Evolutionary conservation across 2,329 filamentous ascomycete genomes (phyloP), one percentile per base, ranked within the genome.

Genomic region (Aspergillus arachidicola): DNA sequence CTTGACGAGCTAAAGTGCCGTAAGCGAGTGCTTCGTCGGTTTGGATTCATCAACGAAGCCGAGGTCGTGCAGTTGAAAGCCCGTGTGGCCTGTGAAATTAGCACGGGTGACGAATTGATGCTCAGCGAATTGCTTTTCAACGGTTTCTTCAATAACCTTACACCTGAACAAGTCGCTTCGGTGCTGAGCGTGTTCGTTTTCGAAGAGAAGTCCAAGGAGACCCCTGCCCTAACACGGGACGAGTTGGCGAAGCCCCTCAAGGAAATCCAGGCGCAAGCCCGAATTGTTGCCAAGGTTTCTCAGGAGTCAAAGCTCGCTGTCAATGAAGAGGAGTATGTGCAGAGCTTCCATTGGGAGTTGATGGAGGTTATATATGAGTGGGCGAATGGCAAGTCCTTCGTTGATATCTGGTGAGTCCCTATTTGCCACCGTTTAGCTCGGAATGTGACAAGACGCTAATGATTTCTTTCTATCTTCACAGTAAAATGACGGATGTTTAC

Each of bases 401-500:
- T 91, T 0, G 89, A 97, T 71, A 97, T 99, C 66, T 98, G 95
- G 94, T 97, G 87, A 75, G 92, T 87, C 61, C 36, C 61, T 41
- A 32, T 54, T 41, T 58, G 28, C 38, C 32, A 28, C 46, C 63
- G 63, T 51, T 41, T 57, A 57, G 30, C 46, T 38, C 23, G 32
- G 23, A 54, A 55, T 45, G 43, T 6, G 32, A 59, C 26, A 51
- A n/a, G 58, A 51, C 28, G 59, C 54, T 62, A 62, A 68, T 58
- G 56, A 36, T 45, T 23, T 28, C 19, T 66, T 66, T 66, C 58
- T 59, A 59, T 59, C 28, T 12, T 57, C 30, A 12, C 67, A 96
- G 94, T 81, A 96, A 96, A 92, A 97, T 99, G 94, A 98, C 95
- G 32, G 94, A 97, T 72, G 92, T 94, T 32, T 99, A 97, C 79